phyloP scores from a whole-genome alignment of 2,329 filamentous ascomycete genomes.

The Colletotrichum tropicicola region DNA sequence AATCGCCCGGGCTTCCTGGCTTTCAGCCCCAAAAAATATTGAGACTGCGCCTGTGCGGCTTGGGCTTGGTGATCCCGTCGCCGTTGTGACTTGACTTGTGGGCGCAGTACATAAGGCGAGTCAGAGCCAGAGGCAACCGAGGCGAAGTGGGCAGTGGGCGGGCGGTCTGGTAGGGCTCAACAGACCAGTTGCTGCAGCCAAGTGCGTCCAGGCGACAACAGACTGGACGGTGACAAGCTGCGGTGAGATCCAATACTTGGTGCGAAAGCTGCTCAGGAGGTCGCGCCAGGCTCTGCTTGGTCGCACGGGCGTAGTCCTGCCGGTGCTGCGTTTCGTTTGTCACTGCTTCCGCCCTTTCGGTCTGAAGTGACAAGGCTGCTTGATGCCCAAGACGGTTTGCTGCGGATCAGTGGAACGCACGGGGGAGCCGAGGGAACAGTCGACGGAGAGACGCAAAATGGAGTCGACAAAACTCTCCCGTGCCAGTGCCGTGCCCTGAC shows the following conservation, averaged over 20 bases:
- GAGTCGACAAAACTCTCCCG: background rate
- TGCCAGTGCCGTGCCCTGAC: no score
- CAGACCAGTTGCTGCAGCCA: background rate
- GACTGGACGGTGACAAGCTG: constrained; percentile 1
- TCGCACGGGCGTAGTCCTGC: constrained; percentile 1
- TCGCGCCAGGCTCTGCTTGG: background rate
- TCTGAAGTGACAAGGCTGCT: background rate
- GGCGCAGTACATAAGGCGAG: constrained; percentile 14
- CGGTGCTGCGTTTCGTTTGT: constrained; percentile 5
- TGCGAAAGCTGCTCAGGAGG: background rate
- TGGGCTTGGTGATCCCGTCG: background rate
- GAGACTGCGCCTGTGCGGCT: background rate
- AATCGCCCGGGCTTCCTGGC: background rate
- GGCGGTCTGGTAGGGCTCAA: background rate
- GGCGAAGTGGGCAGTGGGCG: background rate
- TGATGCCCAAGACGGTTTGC: constrained; percentile 9
- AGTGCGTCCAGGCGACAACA: background rate
- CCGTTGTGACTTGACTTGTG: no score
- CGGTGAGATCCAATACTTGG: constrained; percentile 1
- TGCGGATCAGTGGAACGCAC: background rate
- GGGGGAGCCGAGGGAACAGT: constrained; percentile 1
- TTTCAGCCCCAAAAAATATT: background rate
- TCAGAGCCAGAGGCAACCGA: background rate
- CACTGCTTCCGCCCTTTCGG: constrained; percentile 4
- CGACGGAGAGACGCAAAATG: background rate